Evolutionary conservation across 176 grass and related monocot species (phyloP).

Genomic region (Raddia guianensis): DNA sequence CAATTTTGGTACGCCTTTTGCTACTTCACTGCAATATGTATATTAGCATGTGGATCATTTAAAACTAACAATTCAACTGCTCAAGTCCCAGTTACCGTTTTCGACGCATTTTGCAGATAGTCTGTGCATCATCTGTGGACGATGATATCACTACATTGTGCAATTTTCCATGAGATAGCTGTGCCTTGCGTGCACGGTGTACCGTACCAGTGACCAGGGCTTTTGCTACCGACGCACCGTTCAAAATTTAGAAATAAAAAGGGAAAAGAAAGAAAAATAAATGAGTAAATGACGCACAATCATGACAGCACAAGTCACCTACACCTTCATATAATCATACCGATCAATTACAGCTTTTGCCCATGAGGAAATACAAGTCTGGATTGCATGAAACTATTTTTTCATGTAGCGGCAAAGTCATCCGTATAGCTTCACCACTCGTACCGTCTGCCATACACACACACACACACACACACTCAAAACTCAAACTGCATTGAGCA

Average conservation of each 20-base stretch:
- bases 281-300: background rate
- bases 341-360: background rate
- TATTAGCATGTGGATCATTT: background rate
- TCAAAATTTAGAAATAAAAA: background rate
- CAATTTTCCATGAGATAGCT: too few species aligned
- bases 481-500: background rate
- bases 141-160: too few species aligned
- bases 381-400: background rate
- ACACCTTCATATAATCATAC: background rate
- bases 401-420: background rate
- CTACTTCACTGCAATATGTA: too few species aligned
- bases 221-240: background rate
- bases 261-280: background rate
- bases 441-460: too few species aligned
- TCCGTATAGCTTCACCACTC: background rate
- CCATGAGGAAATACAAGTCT: slow-evolving; percentile 1
- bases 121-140: background rate
- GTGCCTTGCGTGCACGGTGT: background rate
- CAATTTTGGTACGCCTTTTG: too few species aligned
- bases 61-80: background rate
- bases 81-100: background rate
- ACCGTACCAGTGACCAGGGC: background rate
- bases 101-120: background rate
- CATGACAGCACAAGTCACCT: background rate
- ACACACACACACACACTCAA: background rate